A percentile compares a stretch with the other conserved stretches of the same genome.
Evolutionary conservation across 2,329 filamentous ascomycete genomes (phyloP).

Genomic region (Cladophialophora carrionii): DNA sequence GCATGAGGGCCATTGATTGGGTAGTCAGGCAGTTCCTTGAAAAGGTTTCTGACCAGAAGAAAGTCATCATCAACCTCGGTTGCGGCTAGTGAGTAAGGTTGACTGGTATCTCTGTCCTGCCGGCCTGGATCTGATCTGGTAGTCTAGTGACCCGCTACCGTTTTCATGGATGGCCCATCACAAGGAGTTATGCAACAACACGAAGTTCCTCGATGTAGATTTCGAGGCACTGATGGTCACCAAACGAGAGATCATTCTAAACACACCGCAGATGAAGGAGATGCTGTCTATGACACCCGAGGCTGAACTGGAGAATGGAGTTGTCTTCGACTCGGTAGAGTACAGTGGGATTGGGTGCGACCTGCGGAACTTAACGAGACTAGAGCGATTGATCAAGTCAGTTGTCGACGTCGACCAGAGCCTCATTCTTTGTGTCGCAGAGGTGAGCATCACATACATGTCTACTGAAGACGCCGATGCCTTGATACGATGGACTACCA

Average conservation of each 20-base stretch:
- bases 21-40: slow-evolving; percentile 74
- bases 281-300: slow-evolving; percentile 29
- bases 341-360: slow-evolving; percentile 39
- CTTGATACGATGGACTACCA: slow-evolving; percentile 77
- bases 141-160: slow-evolving; percentile 75
- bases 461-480: slow-evolving; percentile 71
- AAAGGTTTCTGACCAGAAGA: slow-evolving; percentile 46
- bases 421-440: slow-evolving; percentile 77
- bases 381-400: slow-evolving; percentile 63
- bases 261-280: slow-evolving; percentile 36
- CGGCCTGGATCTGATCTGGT: slow-evolving; percentile 12
- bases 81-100: slow-evolving; percentile 39
- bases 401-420: slow-evolving; percentile 63
- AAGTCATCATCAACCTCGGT: slow-evolving; percentile 38
- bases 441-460: slow-evolving; percentile 93
- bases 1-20: slow-evolving; percentile 79
- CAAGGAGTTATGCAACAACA: slow-evolving; percentile 47
- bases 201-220: slow-evolving; percentile 38
- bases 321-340: slow-evolving; percentile 35
- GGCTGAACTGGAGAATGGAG: slow-evolving; percentile 13
- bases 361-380: slow-evolving; percentile 64
- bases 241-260: slow-evolving; percentile 37
- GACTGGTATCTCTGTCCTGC: background rate
- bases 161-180: slow-evolving; percentile 79
- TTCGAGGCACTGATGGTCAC: slow-evolving; percentile 38